Evolutionary conservation across 2,329 filamentous ascomycete genomes (phyloP).

Genomic region (Hypomyces rosellus): DNA sequence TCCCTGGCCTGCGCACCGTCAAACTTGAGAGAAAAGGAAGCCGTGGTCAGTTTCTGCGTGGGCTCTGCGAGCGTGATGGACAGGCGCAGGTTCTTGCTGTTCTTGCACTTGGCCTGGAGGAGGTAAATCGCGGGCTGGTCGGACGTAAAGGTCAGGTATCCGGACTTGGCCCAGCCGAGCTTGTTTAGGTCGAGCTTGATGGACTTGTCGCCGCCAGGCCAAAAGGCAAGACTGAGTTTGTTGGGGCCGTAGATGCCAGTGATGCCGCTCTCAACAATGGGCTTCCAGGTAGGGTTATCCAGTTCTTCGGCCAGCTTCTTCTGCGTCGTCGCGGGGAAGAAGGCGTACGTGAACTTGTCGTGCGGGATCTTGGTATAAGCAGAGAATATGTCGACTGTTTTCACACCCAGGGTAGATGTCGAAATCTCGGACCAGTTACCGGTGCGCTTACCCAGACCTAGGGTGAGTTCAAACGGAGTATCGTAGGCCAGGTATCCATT

Average conservation of each 20-base stretch:
- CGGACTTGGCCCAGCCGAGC: slow-evolving; percentile 15
- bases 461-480: slow-evolving; percentile 14
- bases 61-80: slow-evolving; percentile 15
- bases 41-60: slow-evolving; percentile 14
- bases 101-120: slow-evolving; percentile 5
- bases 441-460: slow-evolving; percentile 14
- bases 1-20: neutral
- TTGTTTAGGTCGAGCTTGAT: slow-evolving; percentile 12
- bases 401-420: slow-evolving; percentile 14
- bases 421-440: slow-evolving; percentile 21
- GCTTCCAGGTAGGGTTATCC: slow-evolving; percentile 9
- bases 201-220: slow-evolving; percentile 14
- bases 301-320: slow-evolving; percentile 10
- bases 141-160: slow-evolving; percentile 13
- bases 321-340: slow-evolving; percentile 15
- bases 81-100: slow-evolving; percentile 6
- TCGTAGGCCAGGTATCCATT: slow-evolving; percentile 18
- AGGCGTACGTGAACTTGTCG: slow-evolving; percentile 11
- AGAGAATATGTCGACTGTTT: slow-evolving; percentile 16
- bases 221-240: slow-evolving; percentile 17
- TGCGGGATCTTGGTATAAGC: slow-evolving; percentile 14
- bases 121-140: slow-evolving; percentile 15
- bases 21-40: slow-evolving; percentile 10
- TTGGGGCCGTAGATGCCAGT: slow-evolving; percentile 13
- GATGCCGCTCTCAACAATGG: slow-evolving; percentile 14